These are phyloP conservation scores for Trichoderma gracile DNA, from an alignment of 2,329 filamentous ascomycete genomes.

Conservation along the genomic window DNA sequence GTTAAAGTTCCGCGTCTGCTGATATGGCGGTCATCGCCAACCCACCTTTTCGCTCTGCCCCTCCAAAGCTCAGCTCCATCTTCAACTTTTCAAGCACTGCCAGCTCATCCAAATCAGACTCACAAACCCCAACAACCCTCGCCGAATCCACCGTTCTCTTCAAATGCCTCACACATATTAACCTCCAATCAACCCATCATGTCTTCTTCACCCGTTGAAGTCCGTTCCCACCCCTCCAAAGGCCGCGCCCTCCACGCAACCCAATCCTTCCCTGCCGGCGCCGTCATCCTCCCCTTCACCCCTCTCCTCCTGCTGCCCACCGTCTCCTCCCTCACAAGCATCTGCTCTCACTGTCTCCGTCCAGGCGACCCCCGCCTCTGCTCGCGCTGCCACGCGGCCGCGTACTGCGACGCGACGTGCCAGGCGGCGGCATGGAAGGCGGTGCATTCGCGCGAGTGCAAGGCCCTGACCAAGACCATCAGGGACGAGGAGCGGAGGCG, in stretches of 20 bases:
- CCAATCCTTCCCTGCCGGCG: slow-evolving; percentile 46
- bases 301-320: slow-evolving; percentile 51
- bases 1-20: not conserved
- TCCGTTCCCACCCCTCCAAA: slow-evolving; percentile 37
- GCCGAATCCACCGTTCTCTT: too few relatives aligned
- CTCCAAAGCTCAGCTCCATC: not conserved
- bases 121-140: too few relatives aligned
- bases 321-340: slow-evolving; percentile 42
- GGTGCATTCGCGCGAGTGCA: slow-evolving; percentile 58
- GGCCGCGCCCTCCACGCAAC: slow-evolving; percentile 52
- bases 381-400: slow-evolving; percentile 53
- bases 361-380: slow-evolving; percentile 44
- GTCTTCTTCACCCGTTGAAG: slow-evolving; percentile 30
- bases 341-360: slow-evolving; percentile 54
- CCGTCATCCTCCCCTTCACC: slow-evolving; percentile 48
- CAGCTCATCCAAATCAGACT: not conserved
- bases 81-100: not conserved
- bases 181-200: not conserved
- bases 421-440: slow-evolving; percentile 56
- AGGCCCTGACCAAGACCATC: slow-evolving; percentile 41
- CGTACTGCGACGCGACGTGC: slow-evolving; percentile 57
- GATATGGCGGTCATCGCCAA: not conserved
- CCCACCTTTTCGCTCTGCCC: slow-evolving; percentile 14
- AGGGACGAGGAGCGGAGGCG: slow-evolving; percentile 29
- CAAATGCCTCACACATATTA: not conserved